These are phyloP conservation scores for Endoconidiophora laricicola DNA, from an alignment of 2,329 filamentous ascomycete species.

Conservation along the genomic window DNA sequence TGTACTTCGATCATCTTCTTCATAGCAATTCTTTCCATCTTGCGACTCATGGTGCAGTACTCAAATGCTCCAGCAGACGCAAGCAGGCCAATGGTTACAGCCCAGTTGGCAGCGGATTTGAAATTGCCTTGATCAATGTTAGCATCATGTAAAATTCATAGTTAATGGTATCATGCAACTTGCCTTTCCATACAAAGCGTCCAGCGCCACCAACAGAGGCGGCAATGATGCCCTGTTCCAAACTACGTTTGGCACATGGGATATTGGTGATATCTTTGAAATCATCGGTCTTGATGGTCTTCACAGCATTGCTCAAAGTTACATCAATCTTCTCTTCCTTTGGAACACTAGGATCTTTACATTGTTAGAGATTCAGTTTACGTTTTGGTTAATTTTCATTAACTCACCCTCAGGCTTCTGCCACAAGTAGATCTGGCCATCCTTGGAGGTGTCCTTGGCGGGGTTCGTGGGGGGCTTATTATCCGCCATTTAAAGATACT, in stretches of 20 bases:
- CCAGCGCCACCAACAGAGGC: conserved; percentile 63
- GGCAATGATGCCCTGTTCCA: conserved; percentile 66
- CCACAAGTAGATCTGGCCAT: conserved; percentile 8
- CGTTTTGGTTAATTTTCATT: neutral
- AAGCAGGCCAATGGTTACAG: conserved; percentile 58
- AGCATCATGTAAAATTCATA: neutral
- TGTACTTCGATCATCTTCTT: conserved; percentile 63
- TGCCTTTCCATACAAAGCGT: conserved; percentile 61
- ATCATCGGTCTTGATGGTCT: conserved; percentile 50
- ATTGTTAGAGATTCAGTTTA: neutral
- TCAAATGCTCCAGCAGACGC: conserved; percentile 62
- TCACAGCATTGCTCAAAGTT: conserved; percentile 42
- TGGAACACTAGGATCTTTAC: conserved; percentile 2
- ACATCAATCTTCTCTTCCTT: conserved; percentile 5
- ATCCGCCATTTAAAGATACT: conserved; percentile 1
- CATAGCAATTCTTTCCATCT: conserved; percentile 67
- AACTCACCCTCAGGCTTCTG: conserved; percentile 7
- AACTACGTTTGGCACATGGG: conserved; percentile 69
- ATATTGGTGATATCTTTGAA: conserved; percentile 57
- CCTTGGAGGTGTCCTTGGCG: neutral
- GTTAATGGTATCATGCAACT: conserved; percentile 15
- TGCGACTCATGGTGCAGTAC: conserved; percentile 61
- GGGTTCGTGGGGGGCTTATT: neutral
- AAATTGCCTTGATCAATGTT: conserved; percentile 31
- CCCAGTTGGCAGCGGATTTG: conserved; percentile 64